These are phyloP conservation scores for Termitomyces sp. DNA, from an alignment of 768 basidiomycete species.

Conservation along the genomic window DNA sequence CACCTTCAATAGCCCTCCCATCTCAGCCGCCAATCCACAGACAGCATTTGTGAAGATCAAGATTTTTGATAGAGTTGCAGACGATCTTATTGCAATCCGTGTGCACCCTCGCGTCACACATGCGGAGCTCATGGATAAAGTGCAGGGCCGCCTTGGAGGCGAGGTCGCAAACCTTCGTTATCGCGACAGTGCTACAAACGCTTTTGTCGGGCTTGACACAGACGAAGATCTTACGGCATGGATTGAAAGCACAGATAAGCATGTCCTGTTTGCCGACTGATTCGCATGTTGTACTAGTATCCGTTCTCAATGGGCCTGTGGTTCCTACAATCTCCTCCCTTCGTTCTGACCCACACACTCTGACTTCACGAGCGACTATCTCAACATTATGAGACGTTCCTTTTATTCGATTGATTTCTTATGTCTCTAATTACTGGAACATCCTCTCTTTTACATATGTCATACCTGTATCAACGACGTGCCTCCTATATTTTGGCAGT, in stretches of 20 bases:
- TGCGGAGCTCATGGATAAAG: slow-evolving; percentile 85
- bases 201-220: slow-evolving; percentile 54
- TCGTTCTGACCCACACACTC: background rate
- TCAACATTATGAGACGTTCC: slow-evolving; percentile 8
- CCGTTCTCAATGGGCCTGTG: background rate
- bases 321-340: background rate
- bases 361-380: background rate
- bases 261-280: slow-evolving; percentile 78
- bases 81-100: slow-evolving; percentile 95
- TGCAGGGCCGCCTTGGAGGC: slow-evolving; percentile 77
- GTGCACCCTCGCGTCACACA: slow-evolving; percentile 91
- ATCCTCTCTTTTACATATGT: background rate
- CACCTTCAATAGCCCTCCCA: slow-evolving; percentile 63
- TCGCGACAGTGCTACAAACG: slow-evolving; percentile 65
- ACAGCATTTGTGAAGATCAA: slow-evolving; percentile 97
- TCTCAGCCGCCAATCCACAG: slow-evolving; percentile 74
- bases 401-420: slow-evolving; percentile 14
- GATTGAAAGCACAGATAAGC: slow-evolving; percentile 77
- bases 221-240: slow-evolving; percentile 66
- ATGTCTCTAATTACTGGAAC: slow-evolving; percentile 9
- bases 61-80: slow-evolving; percentile 89
- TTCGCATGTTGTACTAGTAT: background rate
- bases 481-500: slow-evolving; percentile 2
- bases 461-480: slow-evolving; percentile 7
- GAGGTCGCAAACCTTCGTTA: slow-evolving; percentile 67